Base-by-base conservation (phyloP, 805 yeast species). In the Scheffersomyces coipomensis region DNA sequence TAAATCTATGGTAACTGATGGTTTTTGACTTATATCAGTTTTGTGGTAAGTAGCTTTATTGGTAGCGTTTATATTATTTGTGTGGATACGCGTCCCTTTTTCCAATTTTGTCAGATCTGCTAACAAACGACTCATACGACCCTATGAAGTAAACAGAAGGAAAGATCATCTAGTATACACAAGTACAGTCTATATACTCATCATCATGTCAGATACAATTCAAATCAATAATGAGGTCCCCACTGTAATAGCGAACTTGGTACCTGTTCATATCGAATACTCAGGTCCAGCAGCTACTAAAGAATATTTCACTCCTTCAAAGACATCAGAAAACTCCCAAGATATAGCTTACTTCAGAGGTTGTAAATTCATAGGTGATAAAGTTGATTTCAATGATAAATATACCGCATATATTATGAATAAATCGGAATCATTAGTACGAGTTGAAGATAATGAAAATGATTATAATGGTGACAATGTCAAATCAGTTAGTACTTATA, bases 341-440 rank as follows among this genome's bases (percentile, higher is more conserved):
- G 45, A 45, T 4, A 44, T 53, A 2, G 61, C 65, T 4, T 64
- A 56, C 46, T 66, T 63, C 37, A 49, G 71, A 48, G 71, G 71
- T 2, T 53, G 64, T 39, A 61, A 55, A 42, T 46, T 66, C 16
- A 49, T 62, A 6, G 70, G 69, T 1, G 44, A 42, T 12, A 29
- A 39, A 7, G 33, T 59, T 5, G 49, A 47, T 8, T 39, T 58
- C 2, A 22, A 42, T 10, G 34, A 47, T 5, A 33, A 46, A 19
- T 45, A 49, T 39, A 42, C 37, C 2, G 68, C 67, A 4, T 63
- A 58, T 42, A 32, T 66, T 3, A 32, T 62, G 27, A 55, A 57
- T 29, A 49, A 54, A 30, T 47, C 56, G 2, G 64, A 57, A 26
- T 41, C 47, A 13, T 39, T 59, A 31, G 53, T 43, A 9, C 40